Conservation (phyloP, 139 green algal species). For the Volvox reticuliferus region DNA sequence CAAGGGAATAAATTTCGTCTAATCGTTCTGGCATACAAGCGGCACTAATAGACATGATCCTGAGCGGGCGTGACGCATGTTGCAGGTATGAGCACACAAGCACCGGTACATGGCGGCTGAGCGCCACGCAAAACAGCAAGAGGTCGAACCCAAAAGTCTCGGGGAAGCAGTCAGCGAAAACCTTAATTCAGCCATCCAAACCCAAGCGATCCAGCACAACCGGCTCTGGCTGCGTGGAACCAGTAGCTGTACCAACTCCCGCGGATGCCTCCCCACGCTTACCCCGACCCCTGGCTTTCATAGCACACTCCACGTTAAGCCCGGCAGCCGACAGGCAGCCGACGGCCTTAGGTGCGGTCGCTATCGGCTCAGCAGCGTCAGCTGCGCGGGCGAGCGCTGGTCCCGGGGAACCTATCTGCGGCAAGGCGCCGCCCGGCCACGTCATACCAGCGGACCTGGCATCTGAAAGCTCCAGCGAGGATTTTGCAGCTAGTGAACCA, state of each 20-base stretch:
- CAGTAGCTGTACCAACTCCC: not conserved
- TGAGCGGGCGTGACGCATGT: conserved; percentile 3
- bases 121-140: not conserved
- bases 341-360: not conserved
- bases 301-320: not conserved
- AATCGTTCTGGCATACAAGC: not conserved
- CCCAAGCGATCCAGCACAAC: not conserved
- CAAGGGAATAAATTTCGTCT: not conserved
- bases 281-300: no score
- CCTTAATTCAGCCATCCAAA: not conserved
- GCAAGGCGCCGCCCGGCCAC: no score
- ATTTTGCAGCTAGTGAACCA: not conserved
- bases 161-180: not conserved
- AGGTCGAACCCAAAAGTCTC: not conserved
- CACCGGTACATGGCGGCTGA: not conserved
- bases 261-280: not conserved
- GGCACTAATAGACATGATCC: not conserved
- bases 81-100: not conserved
- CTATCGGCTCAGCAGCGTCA: not conserved
- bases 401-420: no score
- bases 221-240: not conserved
- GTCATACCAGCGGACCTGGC: not conserved
- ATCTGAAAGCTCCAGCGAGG: not conserved
- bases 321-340: not conserved
- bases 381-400: not conserved